Percentiles rank a stretch among this genome's conserved stretches.
Conservation (phyloP, 495 filamentous ascomycete species). For the Lichenothelia convexa region DNA sequence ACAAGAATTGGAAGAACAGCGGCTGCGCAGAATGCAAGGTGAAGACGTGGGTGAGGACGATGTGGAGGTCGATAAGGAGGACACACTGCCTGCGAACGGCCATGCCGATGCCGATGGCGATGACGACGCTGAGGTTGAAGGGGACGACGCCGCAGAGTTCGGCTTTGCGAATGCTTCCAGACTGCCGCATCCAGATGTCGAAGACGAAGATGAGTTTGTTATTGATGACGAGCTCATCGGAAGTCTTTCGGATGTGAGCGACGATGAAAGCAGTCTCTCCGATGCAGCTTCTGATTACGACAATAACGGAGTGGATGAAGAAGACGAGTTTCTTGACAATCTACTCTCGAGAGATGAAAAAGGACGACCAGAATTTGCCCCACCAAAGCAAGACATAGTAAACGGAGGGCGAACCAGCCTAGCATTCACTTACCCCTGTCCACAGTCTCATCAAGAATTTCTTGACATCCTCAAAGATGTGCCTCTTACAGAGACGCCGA, state of each 20-base stretch:
- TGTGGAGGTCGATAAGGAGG: slow-evolving; percentile 21
- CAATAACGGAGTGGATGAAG: slow-evolving; percentile 27
- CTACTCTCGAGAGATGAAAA: slow-evolving; percentile 27
- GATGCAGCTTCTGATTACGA: slow-evolving; percentile 26
- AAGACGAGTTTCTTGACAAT: slow-evolving; percentile 51
- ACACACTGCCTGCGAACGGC: too few relatives aligned
- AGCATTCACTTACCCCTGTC: slow-evolving; percentile 71
- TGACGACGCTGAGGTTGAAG: slow-evolving; percentile 23
- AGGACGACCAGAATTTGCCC: slow-evolving; percentile 10
- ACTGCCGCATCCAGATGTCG: slow-evolving; percentile 32
- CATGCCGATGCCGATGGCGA: too few relatives aligned
- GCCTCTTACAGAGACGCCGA: slow-evolving; percentile 44
- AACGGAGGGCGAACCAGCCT: slow-evolving; percentile 24
- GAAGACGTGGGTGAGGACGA: slow-evolving; percentile 21
- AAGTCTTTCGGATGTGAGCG: slow-evolving; percentile 42
- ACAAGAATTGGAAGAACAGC: slow-evolving; percentile 61
- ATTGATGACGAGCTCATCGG: slow-evolving; percentile 75
- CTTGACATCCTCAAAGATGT: slow-evolving; percentile 42
- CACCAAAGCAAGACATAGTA: slow-evolving; percentile 1
- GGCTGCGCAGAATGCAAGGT: slow-evolving; percentile 55
- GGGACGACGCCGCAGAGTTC: slow-evolving; percentile 37
- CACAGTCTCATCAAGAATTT: slow-evolving; percentile 55
- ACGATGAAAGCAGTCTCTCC: slow-evolving; percentile 31
- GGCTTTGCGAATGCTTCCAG: too few relatives aligned
- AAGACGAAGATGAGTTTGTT: slow-evolving; percentile 84